Percentiles rank a stretch among this genome's conserved stretches.
Evolutionary conservation across 768 basidiomycete species (phyloP).

Genomic region (Paxillus involutus): DNA sequence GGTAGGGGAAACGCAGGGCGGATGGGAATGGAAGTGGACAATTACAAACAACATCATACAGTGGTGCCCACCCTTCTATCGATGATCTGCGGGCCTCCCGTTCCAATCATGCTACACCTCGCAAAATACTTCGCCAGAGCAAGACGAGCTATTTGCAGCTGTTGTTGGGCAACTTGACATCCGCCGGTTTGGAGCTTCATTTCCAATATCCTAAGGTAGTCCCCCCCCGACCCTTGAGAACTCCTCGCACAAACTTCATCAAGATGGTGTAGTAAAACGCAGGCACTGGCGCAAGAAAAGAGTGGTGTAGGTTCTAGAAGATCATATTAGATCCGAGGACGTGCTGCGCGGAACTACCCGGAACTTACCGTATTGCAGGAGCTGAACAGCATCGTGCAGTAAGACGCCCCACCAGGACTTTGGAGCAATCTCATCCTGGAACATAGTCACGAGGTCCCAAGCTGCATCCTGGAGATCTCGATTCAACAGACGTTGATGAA

Average conservation of each 20-base stretch:
- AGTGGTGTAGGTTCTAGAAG: conserved; percentile 58
- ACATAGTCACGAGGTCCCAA: conserved; percentile 69
- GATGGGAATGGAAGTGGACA: conserved; percentile 4
- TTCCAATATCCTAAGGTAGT: conserved; percentile 69
- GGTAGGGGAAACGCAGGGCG: conserved; percentile 5
- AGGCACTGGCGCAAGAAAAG: conserved; percentile 70
- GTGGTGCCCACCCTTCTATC: conserved; percentile 19
- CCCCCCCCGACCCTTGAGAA: conserved; percentile 71
- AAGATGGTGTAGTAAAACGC: conserved; percentile 70
- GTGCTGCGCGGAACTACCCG: not conserved
- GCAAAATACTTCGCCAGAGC: conserved; percentile 85
- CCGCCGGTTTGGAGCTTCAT: conserved; percentile 41
- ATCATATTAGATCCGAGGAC: conserved; percentile 9
- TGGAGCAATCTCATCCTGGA: conserved; percentile 80
- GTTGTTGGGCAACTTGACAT: conserved; percentile 61
- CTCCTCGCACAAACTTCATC: conserved; percentile 77
- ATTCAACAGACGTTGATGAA: conserved; percentile 64
- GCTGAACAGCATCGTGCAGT: conserved; percentile 73
- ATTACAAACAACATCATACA: conserved; percentile 28
- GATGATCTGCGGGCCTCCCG: conserved; percentile 35
- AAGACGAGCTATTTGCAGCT: conserved; percentile 77
- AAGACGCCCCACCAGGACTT: conserved; percentile 88
- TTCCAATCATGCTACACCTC: conserved; percentile 60
- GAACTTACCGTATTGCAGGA: conserved; percentile 61
- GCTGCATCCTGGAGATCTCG: conserved; percentile 71